These are phyloP conservation scores for Nicotiana attenuata DNA, from an alignment of 257 asterid species.

Conservation along the genomic window DNA sequence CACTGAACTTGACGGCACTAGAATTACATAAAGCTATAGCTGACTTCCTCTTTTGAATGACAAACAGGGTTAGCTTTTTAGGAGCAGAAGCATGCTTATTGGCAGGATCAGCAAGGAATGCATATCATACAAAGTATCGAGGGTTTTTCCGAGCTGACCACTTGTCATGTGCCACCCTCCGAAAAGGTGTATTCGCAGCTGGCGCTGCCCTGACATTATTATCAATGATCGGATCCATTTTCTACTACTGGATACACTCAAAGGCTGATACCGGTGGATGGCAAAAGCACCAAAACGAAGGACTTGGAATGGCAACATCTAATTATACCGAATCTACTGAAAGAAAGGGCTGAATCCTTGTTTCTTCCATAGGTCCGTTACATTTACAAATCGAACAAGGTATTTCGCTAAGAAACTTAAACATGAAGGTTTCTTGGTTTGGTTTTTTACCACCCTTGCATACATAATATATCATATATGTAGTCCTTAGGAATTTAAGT, in stretches of 20 bases:
- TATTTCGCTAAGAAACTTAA: background rate
- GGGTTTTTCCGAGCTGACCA: conserved; percentile 48
- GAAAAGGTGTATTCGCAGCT: conserved; percentile 94
- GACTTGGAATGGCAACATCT: conserved; percentile 66
- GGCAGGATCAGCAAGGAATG: conserved; percentile 92
- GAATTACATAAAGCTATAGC: background rate
- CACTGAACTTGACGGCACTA: background rate
- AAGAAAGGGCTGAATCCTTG: conserved; percentile 23
- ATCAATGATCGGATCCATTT: conserved; percentile 49
- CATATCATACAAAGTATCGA: conserved; percentile 90
- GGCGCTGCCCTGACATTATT: conserved; percentile 72
- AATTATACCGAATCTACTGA: conserved; percentile 39
- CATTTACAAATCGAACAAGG: background rate
- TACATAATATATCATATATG: conserved; percentile 10
- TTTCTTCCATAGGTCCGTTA: background rate
- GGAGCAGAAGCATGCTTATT: conserved; percentile 93
- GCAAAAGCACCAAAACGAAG: conserved; percentile 82
- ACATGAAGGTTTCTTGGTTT: background rate
- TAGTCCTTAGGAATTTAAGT: background rate
- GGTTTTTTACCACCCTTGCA: background rate
- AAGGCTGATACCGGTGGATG: conserved; percentile 93
- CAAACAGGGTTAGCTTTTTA: conserved; percentile 69
- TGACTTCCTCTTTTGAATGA: background rate
- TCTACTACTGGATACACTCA: conserved; percentile 77
- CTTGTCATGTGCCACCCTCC: conserved; percentile 83